A percentile compares a stretch with the other conserved stretches of the same genome.
phyloP scores from a whole-genome alignment of 2,329 filamentous ascomycete species.

The Colletotrichum paranaense region DNA sequence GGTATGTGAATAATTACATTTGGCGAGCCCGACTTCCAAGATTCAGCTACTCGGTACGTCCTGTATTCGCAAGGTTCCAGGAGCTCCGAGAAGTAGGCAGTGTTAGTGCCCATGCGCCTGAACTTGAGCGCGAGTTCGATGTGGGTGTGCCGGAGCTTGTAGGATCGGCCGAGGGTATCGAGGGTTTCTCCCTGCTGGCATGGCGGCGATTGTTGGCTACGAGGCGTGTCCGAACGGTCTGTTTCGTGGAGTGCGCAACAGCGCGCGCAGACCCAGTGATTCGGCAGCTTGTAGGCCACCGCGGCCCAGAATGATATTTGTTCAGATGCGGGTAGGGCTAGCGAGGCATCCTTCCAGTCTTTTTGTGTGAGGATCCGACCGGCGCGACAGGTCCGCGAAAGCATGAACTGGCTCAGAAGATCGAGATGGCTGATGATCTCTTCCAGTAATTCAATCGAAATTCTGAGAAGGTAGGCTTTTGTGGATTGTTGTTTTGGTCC shows the following conservation, averaged over 20 bases:
- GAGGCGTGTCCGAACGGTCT: background rate
- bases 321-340: background rate
- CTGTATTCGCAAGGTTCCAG: background rate
- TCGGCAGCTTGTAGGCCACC: background rate
- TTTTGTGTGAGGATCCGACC: background rate
- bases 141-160: background rate
- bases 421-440: background rate
- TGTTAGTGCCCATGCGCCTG: background rate
- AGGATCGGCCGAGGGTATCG: background rate
- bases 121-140: background rate
- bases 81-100: background rate
- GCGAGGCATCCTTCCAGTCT: background rate
- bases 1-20: background rate
- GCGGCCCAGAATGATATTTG: background rate
- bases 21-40: background rate
- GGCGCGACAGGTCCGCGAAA: background rate
- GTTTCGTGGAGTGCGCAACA: background rate
- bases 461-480: background rate
- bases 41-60: background rate
- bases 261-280: conserved; percentile 7
- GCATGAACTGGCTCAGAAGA: background rate
- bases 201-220: background rate
- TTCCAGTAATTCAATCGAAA: background rate
- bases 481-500: background rate
- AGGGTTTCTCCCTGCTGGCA: background rate